Evolutionary conservation across 2,329 filamentous ascomycete species (phyloP), one percentile per base, ranked within the genome.

Genomic region (Colletotrichum graminicola): DNA sequence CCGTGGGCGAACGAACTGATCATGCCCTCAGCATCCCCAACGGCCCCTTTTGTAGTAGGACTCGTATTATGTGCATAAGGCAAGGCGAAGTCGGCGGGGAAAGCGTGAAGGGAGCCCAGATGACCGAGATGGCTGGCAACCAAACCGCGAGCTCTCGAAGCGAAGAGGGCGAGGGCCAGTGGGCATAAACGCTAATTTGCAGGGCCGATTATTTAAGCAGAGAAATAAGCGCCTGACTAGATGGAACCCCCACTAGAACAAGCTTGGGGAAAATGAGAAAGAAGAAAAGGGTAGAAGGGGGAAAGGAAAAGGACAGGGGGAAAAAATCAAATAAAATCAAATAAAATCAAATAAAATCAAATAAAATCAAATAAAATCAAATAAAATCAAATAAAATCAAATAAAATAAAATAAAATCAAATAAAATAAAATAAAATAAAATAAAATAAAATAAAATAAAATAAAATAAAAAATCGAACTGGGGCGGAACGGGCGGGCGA

Each of bases 401-500:
- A n/a, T n/a, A 18, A 10, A 7, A 51, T 5, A 59, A 51, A 45
- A 51, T 5, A 59, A 57, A 45, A 59, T n/a, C n/a, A n/a, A n/a
- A n/a, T n/a, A 18, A 10, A 7, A 51, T 5, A 59, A 51, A 45
- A 51, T 5, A 59, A 57, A 45, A 59, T n/a, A 18, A 10, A 7
- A 51, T 5, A 59, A 51, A 45, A 51, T 5, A 59, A 57, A 45
- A 59, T n/a, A n/a, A n/a, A n/a, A n/a, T n/a, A 18, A 10, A 7
- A 51, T 5, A 59, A 51, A 45, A 51, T 5, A 59, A 57, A 45
- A 59, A 34, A 21, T 32, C 29, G 51, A 16, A 32, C 23, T 66
- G 36, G 67, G 39, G 23, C 56, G 63, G 67, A 67, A 67, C 39
- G 63, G 67, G 23, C 63, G 55, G 55, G 18, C 34, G 56, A 36